Percentiles rank a stretch among this genome's conserved stretches.
These are phyloP conservation scores for Pyrrhoderma noxium DNA, from an alignment of 1,284 basidiomycete genomes.

Conservation along the genomic window DNA sequence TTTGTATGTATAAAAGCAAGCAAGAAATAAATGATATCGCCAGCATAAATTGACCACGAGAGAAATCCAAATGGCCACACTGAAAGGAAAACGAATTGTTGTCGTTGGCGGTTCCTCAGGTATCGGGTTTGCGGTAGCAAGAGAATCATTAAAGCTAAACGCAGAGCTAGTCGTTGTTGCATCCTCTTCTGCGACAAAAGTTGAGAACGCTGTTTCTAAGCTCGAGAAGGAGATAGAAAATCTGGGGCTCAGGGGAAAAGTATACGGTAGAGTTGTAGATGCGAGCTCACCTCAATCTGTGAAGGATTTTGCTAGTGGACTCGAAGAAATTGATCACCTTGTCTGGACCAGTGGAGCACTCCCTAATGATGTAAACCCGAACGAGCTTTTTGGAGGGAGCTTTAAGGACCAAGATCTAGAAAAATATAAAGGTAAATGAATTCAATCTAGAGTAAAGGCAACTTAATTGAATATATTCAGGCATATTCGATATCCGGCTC, in stretches of 20 bases:
- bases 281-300: conserved; percentile 9
- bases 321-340: conserved; percentile 21
- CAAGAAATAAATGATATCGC: too few relatives aligned
- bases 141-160: conserved; percentile 11
- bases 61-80: conserved; percentile 1
- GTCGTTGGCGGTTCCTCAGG: conserved; percentile 20
- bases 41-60: too few relatives aligned
- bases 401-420: conserved; percentile 16
- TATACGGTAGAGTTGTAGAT: conserved; percentile 17
- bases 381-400: conserved; percentile 3
- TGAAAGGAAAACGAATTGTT: conserved; percentile 17
- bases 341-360: conserved; percentile 19
- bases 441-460: too few relatives aligned
- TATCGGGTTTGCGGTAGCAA: conserved; percentile 18
- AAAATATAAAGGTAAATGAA: conserved; percentile 9
- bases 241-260: not conserved
- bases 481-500: conserved; percentile 19
- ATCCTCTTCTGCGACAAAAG: conserved; percentile 16
- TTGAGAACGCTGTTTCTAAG: conserved; percentile 12
- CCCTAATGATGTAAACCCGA: too few relatives aligned
- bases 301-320: conserved; percentile 11
- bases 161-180: conserved; percentile 19
- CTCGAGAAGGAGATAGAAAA: conserved; percentile 3
- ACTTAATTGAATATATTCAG: too few relatives aligned
- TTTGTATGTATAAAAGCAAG: too few relatives aligned